phyloP scores from a whole-genome alignment of 1,139 yeast species.

The Saccharomycopsis hybrid region DNA sequence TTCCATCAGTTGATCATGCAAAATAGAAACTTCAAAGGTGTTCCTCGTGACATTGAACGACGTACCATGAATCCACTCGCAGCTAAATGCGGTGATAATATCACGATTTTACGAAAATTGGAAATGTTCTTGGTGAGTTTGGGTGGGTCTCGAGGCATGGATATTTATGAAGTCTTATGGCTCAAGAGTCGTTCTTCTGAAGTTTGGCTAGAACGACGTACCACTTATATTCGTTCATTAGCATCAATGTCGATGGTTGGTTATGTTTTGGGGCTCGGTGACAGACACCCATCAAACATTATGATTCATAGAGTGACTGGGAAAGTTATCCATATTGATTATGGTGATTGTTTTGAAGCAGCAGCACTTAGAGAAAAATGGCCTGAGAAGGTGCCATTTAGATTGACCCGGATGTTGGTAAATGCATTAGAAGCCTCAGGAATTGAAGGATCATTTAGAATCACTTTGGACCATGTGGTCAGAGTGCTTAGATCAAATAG shows the following conservation, averaged over 20 bases:
- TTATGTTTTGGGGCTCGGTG: slow-evolving; percentile 92
- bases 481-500: slow-evolving; percentile 85
- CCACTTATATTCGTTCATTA: slow-evolving; percentile 89
- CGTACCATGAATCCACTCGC: slow-evolving; percentile 7
- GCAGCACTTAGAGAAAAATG: slow-evolving; percentile 93
- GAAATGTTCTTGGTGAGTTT: slow-evolving; percentile 95
- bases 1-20: slow-evolving; percentile 90
- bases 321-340: slow-evolving; percentile 93
- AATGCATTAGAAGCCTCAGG: slow-evolving; percentile 99
- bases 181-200: slow-evolving; percentile 92
- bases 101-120: slow-evolving; percentile 84
- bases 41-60: slow-evolving; percentile 17
- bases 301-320: slow-evolving; percentile 95
- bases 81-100: slow-evolving; percentile 67
- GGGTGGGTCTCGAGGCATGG: slow-evolving; percentile 95
- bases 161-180: slow-evolving; percentile 93
- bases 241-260: slow-evolving; percentile 99
- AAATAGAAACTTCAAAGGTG: slow-evolving; percentile 48
- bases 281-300: slow-evolving; percentile 94
- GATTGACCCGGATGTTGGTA: slow-evolving; percentile 93
- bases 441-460: slow-evolving; percentile 93
- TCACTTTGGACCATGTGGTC: slow-evolving; percentile 97
- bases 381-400: slow-evolving; percentile 97
- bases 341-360: slow-evolving; percentile 98
- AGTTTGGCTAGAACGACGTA: slow-evolving; percentile 95